Evolutionary conservation across 495 filamentous ascomycete species (phyloP).

Genomic region (Tuber umbilicatum): DNA sequence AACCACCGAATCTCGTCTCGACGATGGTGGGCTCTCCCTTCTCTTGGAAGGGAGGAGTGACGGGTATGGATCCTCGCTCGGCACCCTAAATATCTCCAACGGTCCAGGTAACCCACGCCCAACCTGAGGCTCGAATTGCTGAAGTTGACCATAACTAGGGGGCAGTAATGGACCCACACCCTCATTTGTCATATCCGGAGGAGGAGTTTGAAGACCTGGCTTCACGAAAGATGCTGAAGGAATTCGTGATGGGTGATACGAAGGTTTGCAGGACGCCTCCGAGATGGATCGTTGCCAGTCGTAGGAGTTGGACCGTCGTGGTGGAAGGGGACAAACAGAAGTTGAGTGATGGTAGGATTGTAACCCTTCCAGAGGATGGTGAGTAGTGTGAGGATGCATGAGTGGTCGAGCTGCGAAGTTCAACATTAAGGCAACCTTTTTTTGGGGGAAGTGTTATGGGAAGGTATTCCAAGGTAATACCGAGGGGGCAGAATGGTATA

Average conservation of each 20-base stretch:
- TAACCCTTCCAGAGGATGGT: conserved; percentile 36
- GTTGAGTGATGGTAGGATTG: conserved; percentile 19
- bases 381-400: conserved; percentile 35
- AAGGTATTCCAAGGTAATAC: conserved; percentile 34
- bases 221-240: conserved; percentile 20
- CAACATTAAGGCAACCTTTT: conserved; percentile 31
- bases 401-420: conserved; percentile 36
- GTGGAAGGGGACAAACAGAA: not conserved
- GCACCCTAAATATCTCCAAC: conserved; percentile 29
- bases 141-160: conserved; percentile 31
- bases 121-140: conserved; percentile 38
- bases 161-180: conserved; percentile 25
- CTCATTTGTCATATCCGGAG: conserved; percentile 37
- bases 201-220: conserved; percentile 39
- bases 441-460: conserved; percentile 30
- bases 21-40: conserved; percentile 25
- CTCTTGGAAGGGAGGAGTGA: conserved; percentile 18
- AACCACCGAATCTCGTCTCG: conserved; percentile 29
- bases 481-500: conserved; percentile 17
- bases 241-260: conserved; percentile 20
- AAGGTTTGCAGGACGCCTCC: conserved; percentile 5
- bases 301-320: conserved; percentile 1
- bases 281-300: not conserved
- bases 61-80: conserved; percentile 14
- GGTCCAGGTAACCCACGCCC: conserved; percentile 28